phyloP scores from a whole-genome alignment of 2,329 filamentous ascomycete species.

The Colletotrichum scovillei region DNA sequence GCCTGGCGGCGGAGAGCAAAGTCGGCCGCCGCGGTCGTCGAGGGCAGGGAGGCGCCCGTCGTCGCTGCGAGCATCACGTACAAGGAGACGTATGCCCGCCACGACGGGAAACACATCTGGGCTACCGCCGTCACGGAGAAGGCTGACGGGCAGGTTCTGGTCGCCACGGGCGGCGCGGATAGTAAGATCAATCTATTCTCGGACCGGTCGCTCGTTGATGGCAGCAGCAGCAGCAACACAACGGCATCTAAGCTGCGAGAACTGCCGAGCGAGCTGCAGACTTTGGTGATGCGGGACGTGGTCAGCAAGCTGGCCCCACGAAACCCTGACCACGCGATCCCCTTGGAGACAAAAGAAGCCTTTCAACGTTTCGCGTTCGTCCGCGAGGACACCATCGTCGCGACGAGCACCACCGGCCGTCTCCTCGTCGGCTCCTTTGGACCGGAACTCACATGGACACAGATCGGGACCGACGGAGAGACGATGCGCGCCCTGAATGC shows the following conservation, averaged over 20 bases:
- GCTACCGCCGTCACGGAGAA: slow-evolving; percentile 63
- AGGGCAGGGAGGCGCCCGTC: slow-evolving; percentile 7
- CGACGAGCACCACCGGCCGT: slow-evolving; percentile 70
- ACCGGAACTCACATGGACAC: slow-evolving; percentile 53
- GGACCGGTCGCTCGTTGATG: slow-evolving; percentile 29
- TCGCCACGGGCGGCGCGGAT: slow-evolving; percentile 88
- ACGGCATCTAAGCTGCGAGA: not conserved
- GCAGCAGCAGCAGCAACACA: too few relatives aligned
- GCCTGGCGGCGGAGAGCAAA: slow-evolving; percentile 26
- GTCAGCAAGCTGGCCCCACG: slow-evolving; percentile 37
- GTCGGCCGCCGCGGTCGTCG: not conserved
- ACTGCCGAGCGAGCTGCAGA: slow-evolving; percentile 35
- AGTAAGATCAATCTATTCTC: slow-evolving; percentile 69
- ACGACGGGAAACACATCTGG: slow-evolving; percentile 94
- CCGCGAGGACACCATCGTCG: slow-evolving; percentile 61
- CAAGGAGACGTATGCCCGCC: slow-evolving; percentile 68
- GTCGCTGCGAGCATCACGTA: slow-evolving; percentile 57
- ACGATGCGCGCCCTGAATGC: slow-evolving; percentile 52
- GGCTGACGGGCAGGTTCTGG: slow-evolving; percentile 48
- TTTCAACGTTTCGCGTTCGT: slow-evolving; percentile 75
- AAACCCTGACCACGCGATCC: slow-evolving; percentile 44
- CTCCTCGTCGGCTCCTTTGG: slow-evolving; percentile 60
- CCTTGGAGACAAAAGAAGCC: slow-evolving; percentile 48
- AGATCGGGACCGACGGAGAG: slow-evolving; percentile 49
- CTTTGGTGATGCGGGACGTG: slow-evolving; percentile 48